phyloP scores from a whole-genome alignment of 108 stramenopile genomes.

The Stephanodiscus triporus region DNA sequence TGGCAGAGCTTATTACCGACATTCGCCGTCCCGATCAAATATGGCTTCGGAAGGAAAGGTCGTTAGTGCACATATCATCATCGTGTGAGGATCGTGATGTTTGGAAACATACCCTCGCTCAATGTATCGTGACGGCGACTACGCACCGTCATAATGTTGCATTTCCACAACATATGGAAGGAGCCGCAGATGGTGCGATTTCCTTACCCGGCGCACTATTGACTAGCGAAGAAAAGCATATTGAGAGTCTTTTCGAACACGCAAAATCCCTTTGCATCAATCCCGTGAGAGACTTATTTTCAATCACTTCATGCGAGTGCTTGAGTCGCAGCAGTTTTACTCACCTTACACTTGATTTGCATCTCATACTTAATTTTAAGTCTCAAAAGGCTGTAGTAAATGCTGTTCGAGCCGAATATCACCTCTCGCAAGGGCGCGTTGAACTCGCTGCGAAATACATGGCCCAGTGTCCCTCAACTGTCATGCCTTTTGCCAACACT shows the following conservation, averaged over 20 bases:
- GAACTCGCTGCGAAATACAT: slow-evolving; percentile 83
- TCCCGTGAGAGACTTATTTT: slow-evolving; percentile 31
- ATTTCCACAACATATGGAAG: background rate
- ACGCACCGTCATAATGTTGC: background rate
- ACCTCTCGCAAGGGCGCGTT: slow-evolving; percentile 71
- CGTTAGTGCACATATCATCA: slow-evolving; percentile 83
- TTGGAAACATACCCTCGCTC: slow-evolving; percentile 79
- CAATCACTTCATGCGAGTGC: background rate
- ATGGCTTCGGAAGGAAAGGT: slow-evolving; percentile 79
- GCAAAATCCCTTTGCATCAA: slow-evolving; percentile 81
- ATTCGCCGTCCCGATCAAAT: slow-evolving; percentile 90
- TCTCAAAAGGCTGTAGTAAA: slow-evolving; percentile 86
- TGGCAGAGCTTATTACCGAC: slow-evolving; percentile 80
- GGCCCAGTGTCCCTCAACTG: slow-evolving; percentile 72
- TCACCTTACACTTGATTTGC: background rate
- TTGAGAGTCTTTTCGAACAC: slow-evolving; percentile 81
- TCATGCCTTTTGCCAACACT: slow-evolving; percentile 85
- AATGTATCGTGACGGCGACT: slow-evolving; percentile 56
- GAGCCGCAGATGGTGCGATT: background rate
- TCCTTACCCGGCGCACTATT: slow-evolving; percentile 12
- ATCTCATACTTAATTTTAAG: background rate
- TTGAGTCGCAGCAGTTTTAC: no score
- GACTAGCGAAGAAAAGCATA: slow-evolving; percentile 71
- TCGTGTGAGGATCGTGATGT: slow-evolving; percentile 87
- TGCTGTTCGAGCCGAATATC: slow-evolving; percentile 80